These are phyloP conservation scores for Scutellaria minor DNA, from an alignment of 257 asterid genomes.

Conservation along the genomic window DNA sequence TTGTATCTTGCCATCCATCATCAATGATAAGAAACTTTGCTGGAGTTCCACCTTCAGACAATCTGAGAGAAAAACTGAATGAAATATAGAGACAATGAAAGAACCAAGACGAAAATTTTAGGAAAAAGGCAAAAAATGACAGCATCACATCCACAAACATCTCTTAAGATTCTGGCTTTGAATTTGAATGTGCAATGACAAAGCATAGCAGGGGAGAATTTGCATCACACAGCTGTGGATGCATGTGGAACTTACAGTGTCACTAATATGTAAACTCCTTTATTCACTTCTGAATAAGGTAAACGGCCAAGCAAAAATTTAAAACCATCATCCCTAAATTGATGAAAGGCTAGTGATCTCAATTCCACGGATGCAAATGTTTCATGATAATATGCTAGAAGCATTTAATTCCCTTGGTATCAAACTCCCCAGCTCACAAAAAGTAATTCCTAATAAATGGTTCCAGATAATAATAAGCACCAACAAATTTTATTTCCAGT, in stretches of 20 bases:
- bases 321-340: not conserved
- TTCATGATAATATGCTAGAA: not conserved
- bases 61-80: conserved; percentile 36
- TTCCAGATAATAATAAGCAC: not conserved
- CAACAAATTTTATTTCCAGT: not conserved
- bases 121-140: not conserved
- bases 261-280: not conserved
- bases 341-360: not conserved
- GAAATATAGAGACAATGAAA: conserved; percentile 6
- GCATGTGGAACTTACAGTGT: not conserved
- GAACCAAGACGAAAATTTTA: not conserved
- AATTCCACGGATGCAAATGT: not conserved
- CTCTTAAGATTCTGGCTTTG: conserved; percentile 3
- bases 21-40: conserved; percentile 52
- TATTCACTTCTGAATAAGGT: not conserved
- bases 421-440: not conserved
- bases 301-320: not conserved
- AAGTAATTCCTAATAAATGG: not conserved
- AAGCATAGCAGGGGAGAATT: conserved; percentile 5
- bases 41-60: conserved; percentile 57
- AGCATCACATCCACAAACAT: conserved; percentile 5
- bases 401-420: conserved; percentile 2
- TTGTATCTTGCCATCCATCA: conserved; percentile 61
- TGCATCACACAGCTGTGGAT: not conserved
- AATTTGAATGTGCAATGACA: conserved; percentile 16